Evolutionary conservation across 495 filamentous ascomycete genomes (phyloP).

Genomic region (Neurospora sp.): DNA sequence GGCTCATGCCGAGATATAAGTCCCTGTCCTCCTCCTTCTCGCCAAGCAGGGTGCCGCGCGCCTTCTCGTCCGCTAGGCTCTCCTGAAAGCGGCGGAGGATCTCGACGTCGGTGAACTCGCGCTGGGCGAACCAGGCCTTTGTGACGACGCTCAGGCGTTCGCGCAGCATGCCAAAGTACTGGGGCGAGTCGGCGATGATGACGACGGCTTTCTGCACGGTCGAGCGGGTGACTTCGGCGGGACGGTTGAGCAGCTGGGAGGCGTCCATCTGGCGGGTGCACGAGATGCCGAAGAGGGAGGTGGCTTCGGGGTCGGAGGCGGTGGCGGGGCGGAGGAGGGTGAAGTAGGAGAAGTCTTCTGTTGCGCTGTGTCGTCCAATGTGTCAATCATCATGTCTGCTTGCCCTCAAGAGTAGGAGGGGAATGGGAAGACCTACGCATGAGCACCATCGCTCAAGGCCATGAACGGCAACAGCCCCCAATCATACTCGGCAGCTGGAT

Average conservation of each 20-base stretch:
- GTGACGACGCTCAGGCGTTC: conserved; percentile 84
- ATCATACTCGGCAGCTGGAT: conserved; percentile 79
- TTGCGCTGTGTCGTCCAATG: conserved; percentile 41
- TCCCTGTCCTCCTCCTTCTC: conserved; percentile 66
- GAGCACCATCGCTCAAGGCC: conserved; percentile 93
- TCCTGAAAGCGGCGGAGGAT: conserved; percentile 76
- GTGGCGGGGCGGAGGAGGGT: conserved; percentile 68
- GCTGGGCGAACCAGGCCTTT: conserved; percentile 92
- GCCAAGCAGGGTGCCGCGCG: conserved; percentile 42
- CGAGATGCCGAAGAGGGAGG: conserved; percentile 90
- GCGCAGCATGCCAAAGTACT: conserved; percentile 65
- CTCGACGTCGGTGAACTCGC: conserved; percentile 53
- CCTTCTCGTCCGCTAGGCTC: conserved; percentile 56
- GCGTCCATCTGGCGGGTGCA: conserved; percentile 89
- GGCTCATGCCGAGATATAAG: conserved; percentile 83
- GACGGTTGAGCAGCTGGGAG: conserved; percentile 60
- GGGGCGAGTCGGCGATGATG: conserved; percentile 83
- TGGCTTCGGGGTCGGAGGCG: conserved; percentile 34
- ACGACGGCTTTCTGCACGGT: conserved; percentile 99
- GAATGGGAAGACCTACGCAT: conserved; percentile 52
- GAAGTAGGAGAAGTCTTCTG: conserved; percentile 97
- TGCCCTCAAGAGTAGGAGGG: not conserved
- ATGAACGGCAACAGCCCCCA: conserved; percentile 93
- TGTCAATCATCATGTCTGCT: not conserved
- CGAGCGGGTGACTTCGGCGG: conserved; percentile 83